These are phyloP conservation scores for Aspergillus fructus DNA, from an alignment of 2,329 filamentous ascomycete species.

Conservation along the genomic window DNA sequence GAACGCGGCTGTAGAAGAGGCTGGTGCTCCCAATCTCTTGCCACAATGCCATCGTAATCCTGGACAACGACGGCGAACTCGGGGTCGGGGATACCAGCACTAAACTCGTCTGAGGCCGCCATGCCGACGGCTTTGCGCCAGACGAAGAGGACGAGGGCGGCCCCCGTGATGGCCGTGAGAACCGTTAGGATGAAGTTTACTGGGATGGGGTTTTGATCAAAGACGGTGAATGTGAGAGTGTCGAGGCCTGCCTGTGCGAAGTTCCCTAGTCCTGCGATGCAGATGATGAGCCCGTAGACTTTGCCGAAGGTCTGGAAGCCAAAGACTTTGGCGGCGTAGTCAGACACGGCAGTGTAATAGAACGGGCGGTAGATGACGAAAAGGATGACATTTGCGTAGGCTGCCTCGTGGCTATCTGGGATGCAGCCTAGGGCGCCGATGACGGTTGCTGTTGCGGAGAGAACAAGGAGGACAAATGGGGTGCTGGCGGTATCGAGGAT, in stretches of 20 bases:
- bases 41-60: slow-evolving; percentile 10
- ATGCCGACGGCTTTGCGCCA: slow-evolving; percentile 45
- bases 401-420: slow-evolving; percentile 64
- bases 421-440: slow-evolving; percentile 78
- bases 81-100: neutral
- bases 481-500: slow-evolving; percentile 77
- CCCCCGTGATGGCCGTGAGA: slow-evolving; percentile 63
- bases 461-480: slow-evolving; percentile 64
- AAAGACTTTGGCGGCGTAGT: slow-evolving; percentile 89
- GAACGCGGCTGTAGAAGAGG: slow-evolving; percentile 11
- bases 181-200: slow-evolving; percentile 70
- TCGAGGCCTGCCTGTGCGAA: slow-evolving; percentile 81
- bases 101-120: neutral
- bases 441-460: slow-evolving; percentile 69
- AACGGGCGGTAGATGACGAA: slow-evolving; percentile 85
- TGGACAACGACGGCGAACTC: neutral
- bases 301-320: slow-evolving; percentile 89
- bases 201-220: slow-evolving; percentile 70
- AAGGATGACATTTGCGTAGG: slow-evolving; percentile 72
- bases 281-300: slow-evolving; percentile 91
- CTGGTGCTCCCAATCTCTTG: slow-evolving; percentile 18
- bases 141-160: slow-evolving; percentile 67
- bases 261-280: slow-evolving; percentile 77
- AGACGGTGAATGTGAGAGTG: slow-evolving; percentile 71
- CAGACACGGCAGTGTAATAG: slow-evolving; percentile 85